Conservation (phyloP, 108 stramenopile genomes). For the Nannochloropsis gaditana region DNA sequence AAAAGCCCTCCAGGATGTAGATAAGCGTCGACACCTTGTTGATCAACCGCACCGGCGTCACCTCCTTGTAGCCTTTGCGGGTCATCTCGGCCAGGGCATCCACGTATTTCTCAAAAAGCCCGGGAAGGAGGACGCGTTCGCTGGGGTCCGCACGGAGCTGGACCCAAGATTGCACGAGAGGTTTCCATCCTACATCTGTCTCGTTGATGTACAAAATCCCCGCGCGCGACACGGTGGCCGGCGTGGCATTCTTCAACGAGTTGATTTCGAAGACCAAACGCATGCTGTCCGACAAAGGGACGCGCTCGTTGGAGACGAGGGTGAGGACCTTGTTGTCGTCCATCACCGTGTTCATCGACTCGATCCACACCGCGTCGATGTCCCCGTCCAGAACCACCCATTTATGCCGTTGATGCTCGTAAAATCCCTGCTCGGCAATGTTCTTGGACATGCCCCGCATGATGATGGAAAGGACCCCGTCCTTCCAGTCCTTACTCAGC, state of each 20-base stretch:
- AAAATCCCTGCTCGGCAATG: constrained; percentile 76
- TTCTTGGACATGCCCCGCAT: constrained; percentile 88
- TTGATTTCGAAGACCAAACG: constrained; percentile 89
- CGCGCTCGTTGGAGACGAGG: constrained; percentile 80
- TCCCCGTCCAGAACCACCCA: constrained; percentile 86
- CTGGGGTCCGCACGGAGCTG: constrained; percentile 52
- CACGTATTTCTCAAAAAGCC: constrained; percentile 74
- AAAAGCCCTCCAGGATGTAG: constrained; percentile 66
- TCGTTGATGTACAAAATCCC: constrained; percentile 85
- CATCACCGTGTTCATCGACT: constrained; percentile 91
- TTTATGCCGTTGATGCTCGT: constrained; percentile 75
- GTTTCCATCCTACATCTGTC: constrained; percentile 77
- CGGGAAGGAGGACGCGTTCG: constrained; percentile 63
- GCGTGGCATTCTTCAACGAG: constrained; percentile 78
- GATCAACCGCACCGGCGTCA: constrained; percentile 67
- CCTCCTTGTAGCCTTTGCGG: constrained; percentile 70
- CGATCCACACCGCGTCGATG: constrained; percentile 88
- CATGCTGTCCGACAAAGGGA: constrained; percentile 76
- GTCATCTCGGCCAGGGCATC: constrained; percentile 65
- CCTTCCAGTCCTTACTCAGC: constrained; percentile 82
- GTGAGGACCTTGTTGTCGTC: constrained; percentile 84
- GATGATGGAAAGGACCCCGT: constrained; percentile 78
- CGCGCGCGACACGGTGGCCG: constrained; percentile 80
- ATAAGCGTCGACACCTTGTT: constrained; percentile 70
- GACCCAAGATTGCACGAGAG: constrained; percentile 76